A percentile compares a stretch with the other conserved stretches of the same genome.
These are phyloP conservation scores for Phialophora expanda DNA, from an alignment of 2,329 filamentous ascomycete species.

Conservation along the genomic window DNA sequence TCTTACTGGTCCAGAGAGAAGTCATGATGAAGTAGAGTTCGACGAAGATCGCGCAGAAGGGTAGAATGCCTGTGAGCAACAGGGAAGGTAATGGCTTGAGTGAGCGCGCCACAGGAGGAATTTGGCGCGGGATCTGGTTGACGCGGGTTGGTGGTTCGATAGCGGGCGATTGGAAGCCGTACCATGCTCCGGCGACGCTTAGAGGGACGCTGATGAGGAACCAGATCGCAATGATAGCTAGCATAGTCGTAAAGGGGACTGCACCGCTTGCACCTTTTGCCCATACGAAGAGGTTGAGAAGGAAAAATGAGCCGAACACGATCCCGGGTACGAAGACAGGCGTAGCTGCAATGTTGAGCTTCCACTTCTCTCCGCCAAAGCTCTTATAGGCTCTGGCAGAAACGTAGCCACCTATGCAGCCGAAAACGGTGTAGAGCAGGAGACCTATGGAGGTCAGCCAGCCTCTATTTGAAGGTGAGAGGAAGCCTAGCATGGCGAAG, in stretches of 20 bases:
- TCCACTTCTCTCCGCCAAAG: conserved; percentile 91
- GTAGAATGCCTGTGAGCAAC: conserved; percentile 87
- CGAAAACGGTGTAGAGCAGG: conserved; percentile 88
- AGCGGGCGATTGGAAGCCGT: conserved; percentile 78
- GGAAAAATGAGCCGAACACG: conserved; percentile 87
- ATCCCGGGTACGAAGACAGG: conserved; percentile 83
- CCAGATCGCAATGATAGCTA: conserved; percentile 92
- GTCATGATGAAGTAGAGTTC: conserved; percentile 99
- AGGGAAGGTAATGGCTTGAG: conserved; percentile 87
- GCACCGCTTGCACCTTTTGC: conserved; percentile 89
- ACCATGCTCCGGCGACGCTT: conserved; percentile 86
- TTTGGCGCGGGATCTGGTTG: conserved; percentile 97
- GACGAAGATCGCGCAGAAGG: conserved; percentile 96
- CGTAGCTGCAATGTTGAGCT: conserved; percentile 86
- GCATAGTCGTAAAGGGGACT: conserved; percentile 95
- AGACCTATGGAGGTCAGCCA: conserved; percentile 93
- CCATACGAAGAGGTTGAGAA: conserved; percentile 96
- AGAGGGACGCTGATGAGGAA: conserved; percentile 94
- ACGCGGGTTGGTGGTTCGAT: conserved; percentile 84
- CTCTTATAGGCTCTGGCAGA: conserved; percentile 93
- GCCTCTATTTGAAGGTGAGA: conserved; percentile 94
- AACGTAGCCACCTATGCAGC: conserved; percentile 88
- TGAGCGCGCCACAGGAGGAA: conserved; percentile 82
- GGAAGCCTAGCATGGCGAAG: conserved; percentile 90
- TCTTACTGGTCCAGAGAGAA: conserved; percentile 97